phyloP scores from a whole-genome alignment of 768 basidiomycete species.

The Lactarius quietus region DNA sequence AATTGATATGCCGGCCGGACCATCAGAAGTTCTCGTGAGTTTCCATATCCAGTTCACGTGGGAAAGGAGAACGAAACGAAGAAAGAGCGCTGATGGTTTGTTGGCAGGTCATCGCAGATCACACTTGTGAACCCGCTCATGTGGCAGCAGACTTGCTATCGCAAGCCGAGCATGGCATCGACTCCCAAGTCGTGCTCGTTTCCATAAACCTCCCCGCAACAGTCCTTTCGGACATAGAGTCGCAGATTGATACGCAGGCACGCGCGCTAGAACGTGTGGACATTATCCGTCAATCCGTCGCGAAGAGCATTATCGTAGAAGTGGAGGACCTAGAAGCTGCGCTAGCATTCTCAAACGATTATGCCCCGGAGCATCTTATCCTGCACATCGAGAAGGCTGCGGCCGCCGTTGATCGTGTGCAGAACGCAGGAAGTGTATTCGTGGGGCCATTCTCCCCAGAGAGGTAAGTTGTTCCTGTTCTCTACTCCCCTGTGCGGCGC shows the following conservation, averaged over 20 bases:
- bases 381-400: constrained; percentile 76
- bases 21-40: constrained; percentile 93
- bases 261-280: constrained; percentile 81
- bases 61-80: neutral
- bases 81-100: constrained; percentile 9
- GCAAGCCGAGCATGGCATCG: constrained; percentile 97
- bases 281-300: constrained; percentile 84
- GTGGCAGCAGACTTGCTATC: constrained; percentile 96
- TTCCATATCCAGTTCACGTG: neutral
- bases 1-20: constrained; percentile 99
- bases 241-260: constrained; percentile 84
- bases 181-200: constrained; percentile 96
- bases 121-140: constrained; percentile 79
- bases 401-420: constrained; percentile 57
- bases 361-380: constrained; percentile 97
- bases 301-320: constrained; percentile 88
- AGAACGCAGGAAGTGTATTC: constrained; percentile 96
- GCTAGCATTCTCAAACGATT: constrained; percentile 89
- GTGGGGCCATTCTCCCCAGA: constrained; percentile 95
- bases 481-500: neutral
- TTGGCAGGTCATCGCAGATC: constrained; percentile 86
- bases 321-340: constrained; percentile 66
- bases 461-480: constrained; percentile 52
- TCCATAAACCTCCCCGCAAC: constrained; percentile 63
- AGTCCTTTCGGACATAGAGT: constrained; percentile 70